Evolutionary conservation across 176 grass and related monocot species (phyloP).

Genomic region (Alloteropsis semialata): DNA sequence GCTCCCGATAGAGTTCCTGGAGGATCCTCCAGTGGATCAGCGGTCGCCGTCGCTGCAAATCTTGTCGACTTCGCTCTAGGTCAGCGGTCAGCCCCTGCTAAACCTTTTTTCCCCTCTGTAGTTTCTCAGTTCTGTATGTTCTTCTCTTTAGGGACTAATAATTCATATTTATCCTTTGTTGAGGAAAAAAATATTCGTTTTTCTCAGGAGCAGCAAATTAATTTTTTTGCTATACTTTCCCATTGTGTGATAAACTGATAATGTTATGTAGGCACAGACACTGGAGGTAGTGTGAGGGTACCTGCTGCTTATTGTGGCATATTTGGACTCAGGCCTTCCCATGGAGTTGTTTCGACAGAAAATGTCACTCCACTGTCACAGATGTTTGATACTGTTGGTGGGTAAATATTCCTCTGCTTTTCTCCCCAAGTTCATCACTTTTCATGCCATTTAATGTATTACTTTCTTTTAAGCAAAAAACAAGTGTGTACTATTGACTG

Average conservation of each 20-base stretch:
- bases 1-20: slow-evolving; percentile 68
- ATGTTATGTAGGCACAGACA: slow-evolving; percentile 79
- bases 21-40: slow-evolving; percentile 89
- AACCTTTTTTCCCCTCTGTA: not conserved
- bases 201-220: not conserved
- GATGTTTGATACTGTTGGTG: slow-evolving; percentile 88
- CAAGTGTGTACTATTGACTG: too few relatives aligned
- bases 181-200: too few relatives aligned
- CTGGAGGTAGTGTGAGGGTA: slow-evolving; percentile 84
- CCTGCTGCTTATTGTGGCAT: slow-evolving; percentile 85
- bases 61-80: slow-evolving; percentile 77
- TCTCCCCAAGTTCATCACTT: not conserved
- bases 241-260: too few relatives aligned
- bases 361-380: slow-evolving; percentile 75
- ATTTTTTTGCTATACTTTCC: not conserved
- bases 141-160: too few relatives aligned
- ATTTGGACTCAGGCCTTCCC: slow-evolving; percentile 84
- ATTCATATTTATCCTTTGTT: too few relatives aligned
- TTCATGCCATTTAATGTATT: too few relatives aligned
- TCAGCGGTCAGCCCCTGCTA: slow-evolving; percentile 17
- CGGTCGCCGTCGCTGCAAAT: slow-evolving; percentile 68
- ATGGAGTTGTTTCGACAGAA: slow-evolving; percentile 47
- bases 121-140: not conserved
- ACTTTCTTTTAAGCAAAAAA: too few relatives aligned
- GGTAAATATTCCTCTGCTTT: not conserved